These are phyloP conservation scores for Polytolypa hystricis DNA, from an alignment of 2,329 filamentous ascomycete species.

Conservation along the genomic window DNA sequence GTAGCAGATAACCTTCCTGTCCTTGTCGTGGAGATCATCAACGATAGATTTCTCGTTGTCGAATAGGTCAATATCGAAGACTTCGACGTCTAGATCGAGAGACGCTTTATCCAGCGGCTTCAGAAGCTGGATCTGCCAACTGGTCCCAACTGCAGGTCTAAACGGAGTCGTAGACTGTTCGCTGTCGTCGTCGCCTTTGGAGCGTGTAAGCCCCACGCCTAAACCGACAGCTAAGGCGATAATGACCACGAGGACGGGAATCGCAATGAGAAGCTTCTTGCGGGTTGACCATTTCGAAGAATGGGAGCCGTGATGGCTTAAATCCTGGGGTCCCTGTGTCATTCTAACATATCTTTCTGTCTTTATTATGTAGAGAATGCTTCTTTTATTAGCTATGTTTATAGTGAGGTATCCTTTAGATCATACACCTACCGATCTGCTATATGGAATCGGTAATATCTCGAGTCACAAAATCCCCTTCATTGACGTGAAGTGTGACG, in stretches of 20 bases:
- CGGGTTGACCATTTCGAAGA: slow-evolving; percentile 6
- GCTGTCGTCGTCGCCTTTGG: slow-evolving; percentile 14
- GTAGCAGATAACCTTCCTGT: slow-evolving; percentile 60
- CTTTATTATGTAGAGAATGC: no score
- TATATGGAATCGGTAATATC: no score
- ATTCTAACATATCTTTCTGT: no score
- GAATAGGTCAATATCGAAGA: slow-evolving; percentile 55
- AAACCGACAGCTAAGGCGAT: slow-evolving; percentile 42
- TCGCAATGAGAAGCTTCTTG: slow-evolving; percentile 5
- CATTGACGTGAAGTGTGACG: no score
- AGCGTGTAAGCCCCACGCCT: slow-evolving; percentile 41
- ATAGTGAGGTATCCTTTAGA: no score
- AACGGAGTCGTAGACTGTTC: slow-evolving; percentile 29
- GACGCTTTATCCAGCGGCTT: slow-evolving; percentile 31
- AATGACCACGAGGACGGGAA: slow-evolving; percentile 9
- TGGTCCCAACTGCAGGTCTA: slow-evolving; percentile 42
- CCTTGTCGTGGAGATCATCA: slow-evolving; percentile 36
- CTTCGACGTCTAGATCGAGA: slow-evolving; percentile 40
- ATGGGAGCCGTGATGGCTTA: neutral
- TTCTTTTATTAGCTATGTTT: no score
- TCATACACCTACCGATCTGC: no score
- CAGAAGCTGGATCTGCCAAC: slow-evolving; percentile 53
- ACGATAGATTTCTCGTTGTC: slow-evolving; percentile 40
- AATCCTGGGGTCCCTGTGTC: no score
- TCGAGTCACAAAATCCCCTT: no score